Percentiles rank a stretch among this genome's conserved stretches.
These are phyloP conservation scores for Pythium volutum DNA, from an alignment of 352 stramenopile genomes.

Conservation along the genomic window DNA sequence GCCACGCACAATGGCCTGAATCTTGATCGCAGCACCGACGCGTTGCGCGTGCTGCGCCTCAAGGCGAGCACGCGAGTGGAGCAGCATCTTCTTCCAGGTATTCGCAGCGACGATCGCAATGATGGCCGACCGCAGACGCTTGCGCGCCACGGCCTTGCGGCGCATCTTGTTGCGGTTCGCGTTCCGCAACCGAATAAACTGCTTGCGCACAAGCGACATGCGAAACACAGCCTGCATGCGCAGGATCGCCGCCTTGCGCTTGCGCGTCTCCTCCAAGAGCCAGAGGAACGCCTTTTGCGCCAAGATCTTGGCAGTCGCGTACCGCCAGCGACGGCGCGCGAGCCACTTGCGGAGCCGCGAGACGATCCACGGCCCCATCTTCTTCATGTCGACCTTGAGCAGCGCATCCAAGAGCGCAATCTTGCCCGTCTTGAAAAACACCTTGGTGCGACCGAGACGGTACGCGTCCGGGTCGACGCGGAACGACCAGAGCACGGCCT, in stretches of 20 bases:
- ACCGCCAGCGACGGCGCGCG: slow-evolving; percentile 69
- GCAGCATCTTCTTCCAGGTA: slow-evolving; percentile 64
- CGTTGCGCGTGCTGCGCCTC: slow-evolving; percentile 17
- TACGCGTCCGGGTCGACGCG: slow-evolving; percentile 76
- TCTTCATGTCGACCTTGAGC: slow-evolving; percentile 70
- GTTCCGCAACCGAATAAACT: slow-evolving; percentile 74
- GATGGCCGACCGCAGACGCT: slow-evolving; percentile 71
- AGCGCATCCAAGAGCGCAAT: slow-evolving; percentile 74
- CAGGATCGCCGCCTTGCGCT: slow-evolving; percentile 70
- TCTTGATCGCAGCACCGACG: slow-evolving; percentile 49
- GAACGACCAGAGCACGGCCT: slow-evolving; percentile 84
- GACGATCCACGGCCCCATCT: slow-evolving; percentile 57
- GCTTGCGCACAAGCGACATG: slow-evolving; percentile 84
- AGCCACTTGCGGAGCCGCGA: slow-evolving; percentile 68
- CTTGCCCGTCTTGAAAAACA: slow-evolving; percentile 78
- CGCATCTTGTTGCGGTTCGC: slow-evolving; percentile 58
- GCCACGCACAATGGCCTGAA: slow-evolving; percentile 81
- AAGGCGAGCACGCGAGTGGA: slow-evolving; percentile 48
- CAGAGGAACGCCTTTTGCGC: slow-evolving; percentile 80
- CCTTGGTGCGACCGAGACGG: slow-evolving; percentile 76
- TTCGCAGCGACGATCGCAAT: slow-evolving; percentile 61
- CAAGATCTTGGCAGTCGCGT: slow-evolving; percentile 82
- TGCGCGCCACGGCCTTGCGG: slow-evolving; percentile 62
- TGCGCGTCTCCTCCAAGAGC: slow-evolving; percentile 69
- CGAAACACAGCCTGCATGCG: slow-evolving; percentile 85